Percentiles rank a stretch among this genome's conserved stretches.
Evolutionary conservation across 2,329 filamentous ascomycete species (phyloP).

Genomic region (Fusarium verticillioides): DNA sequence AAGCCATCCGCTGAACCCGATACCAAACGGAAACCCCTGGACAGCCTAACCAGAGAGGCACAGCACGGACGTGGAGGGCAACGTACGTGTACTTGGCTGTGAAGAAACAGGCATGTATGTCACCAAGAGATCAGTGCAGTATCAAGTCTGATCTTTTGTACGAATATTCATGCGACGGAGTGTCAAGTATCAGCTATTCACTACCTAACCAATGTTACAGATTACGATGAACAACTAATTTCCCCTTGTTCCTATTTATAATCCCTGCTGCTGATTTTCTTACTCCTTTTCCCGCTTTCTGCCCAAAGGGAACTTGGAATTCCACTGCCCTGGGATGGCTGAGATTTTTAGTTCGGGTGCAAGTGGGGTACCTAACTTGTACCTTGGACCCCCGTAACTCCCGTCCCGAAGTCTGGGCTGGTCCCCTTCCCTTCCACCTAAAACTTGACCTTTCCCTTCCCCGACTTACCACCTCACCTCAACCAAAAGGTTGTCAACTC

Average conservation of each 20-base stretch:
- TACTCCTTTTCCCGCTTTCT: constrained; percentile 20
- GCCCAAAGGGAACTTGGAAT: not conserved
- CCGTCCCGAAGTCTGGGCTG: constrained; percentile 14
- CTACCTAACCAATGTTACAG: constrained; percentile 7
- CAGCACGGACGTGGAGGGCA: constrained; percentile 16
- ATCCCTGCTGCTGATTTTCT: constrained; percentile 28
- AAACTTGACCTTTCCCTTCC: constrained; percentile 33
- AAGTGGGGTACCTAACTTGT: constrained; percentile 27
- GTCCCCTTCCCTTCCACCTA: constrained; percentile 23
- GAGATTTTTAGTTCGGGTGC: constrained; percentile 16
- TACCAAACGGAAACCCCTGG: constrained; percentile 22
- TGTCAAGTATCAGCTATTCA: not conserved
- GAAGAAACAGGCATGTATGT: constrained; percentile 10
- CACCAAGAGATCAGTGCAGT: constrained; percentile 1
- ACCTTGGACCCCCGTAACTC: constrained; percentile 32
- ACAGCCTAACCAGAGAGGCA: constrained; percentile 14
- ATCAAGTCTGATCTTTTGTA: not conserved
- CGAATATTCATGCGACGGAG: constrained; percentile 5
- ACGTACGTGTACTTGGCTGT: constrained; percentile 10
- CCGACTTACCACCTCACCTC: constrained; percentile 11
- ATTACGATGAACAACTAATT: constrained; percentile 31
- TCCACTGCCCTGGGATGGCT: constrained; percentile 29
- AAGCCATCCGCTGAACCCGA: constrained; percentile 27
- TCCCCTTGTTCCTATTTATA: constrained; percentile 25
- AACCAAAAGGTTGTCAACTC: constrained; percentile 26